Base-by-base conservation (phyloP, 2,329 filamentous ascomycete species). In the Aspergillus tubingensis region DNA sequence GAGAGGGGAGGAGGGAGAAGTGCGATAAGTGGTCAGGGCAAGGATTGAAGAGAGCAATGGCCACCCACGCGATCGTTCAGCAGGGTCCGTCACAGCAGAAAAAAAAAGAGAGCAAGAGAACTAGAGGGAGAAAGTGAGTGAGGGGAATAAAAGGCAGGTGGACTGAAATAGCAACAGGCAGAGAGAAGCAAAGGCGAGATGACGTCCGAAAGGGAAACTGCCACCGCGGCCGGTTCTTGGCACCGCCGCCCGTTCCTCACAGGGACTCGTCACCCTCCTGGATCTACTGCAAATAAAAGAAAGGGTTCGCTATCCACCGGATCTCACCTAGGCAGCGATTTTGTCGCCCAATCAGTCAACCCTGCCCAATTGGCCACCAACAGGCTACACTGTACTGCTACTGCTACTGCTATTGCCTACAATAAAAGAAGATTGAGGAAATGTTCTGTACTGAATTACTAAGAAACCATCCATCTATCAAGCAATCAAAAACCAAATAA, bases 181-280 rank as follows among this genome's bases (percentile, higher is more conserved):
- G 32, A 36, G 32, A 36, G 10, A 36, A 13, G 32, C 8, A n/a
- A 19, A 41, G 36, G 41, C 47, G 47, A 43, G 47, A 75, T 74
- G 72, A 74, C 71, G 72, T 73, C 73, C 63, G 65, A 68, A 62
- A 65, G 68, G 65, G 72, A 74, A 70, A 17, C 6, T 21, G 41
- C 23, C 39, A 5, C 38, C 32, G 39, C 53, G n/a, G 53, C 39
- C 53, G 61, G 66, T 68, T 36, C 70, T 73, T 73, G 71, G 70
- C 70, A 64, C 66, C 63, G 59, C 65, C 64, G 62, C 41, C 66
- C 59, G 32, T 36, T 36, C 32, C 32, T 36, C 32, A 36, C 32
- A 36, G 32, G 32, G 32, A 36, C 32, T 36, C 32, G 63, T 44
- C 56, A 50, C 52, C 52, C 58, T 60, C 57, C 60, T 62, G 55